These are phyloP conservation scores for Pestalotiopsis sp. DNA, from an alignment of 2,329 filamentous ascomycete species.

Conservation along the genomic window DNA sequence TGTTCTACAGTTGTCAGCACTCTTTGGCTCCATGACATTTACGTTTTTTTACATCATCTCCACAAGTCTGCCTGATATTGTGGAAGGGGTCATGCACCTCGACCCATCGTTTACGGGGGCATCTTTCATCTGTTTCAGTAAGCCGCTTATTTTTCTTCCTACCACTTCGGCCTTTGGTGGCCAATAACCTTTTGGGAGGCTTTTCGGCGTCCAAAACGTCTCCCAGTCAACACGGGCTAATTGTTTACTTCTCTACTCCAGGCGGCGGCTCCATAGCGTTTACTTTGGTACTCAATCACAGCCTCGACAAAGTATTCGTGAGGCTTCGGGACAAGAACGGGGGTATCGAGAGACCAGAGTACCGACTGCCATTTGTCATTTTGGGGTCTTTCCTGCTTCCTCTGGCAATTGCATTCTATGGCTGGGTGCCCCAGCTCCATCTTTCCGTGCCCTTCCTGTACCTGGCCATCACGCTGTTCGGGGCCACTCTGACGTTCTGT, in stretches of 20 bases:
- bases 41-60: slow-evolving; percentile 55
- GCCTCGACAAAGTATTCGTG: slow-evolving; percentile 55
- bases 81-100: slow-evolving; percentile 47
- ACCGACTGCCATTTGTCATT: slow-evolving; percentile 53
- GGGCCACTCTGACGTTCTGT: slow-evolving; percentile 44
- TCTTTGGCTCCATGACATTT: slow-evolving; percentile 49
- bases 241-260: slow-evolving; percentile 17
- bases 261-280: slow-evolving; percentile 49
- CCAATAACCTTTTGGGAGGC: no score
- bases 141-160: slow-evolving; percentile 22
- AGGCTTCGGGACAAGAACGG: slow-evolving; percentile 39
- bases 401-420: slow-evolving; percentile 44
- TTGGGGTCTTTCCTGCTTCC: slow-evolving; percentile 47
- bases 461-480: slow-evolving; percentile 42
- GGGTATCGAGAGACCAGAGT: slow-evolving; percentile 49
- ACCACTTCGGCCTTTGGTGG: no score
- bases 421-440: slow-evolving; percentile 47
- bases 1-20: slow-evolving; percentile 49
- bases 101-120: slow-evolving; percentile 52
- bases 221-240: no score
- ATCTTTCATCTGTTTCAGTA: slow-evolving; percentile 56
- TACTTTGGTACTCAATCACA: slow-evolving; percentile 48
- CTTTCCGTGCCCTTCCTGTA: slow-evolving; percentile 46
- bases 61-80: slow-evolving; percentile 52
- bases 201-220: no score